phyloP scores from a whole-genome alignment of 345 rosid genomes.

The Lenwebbia sp. region DNA sequence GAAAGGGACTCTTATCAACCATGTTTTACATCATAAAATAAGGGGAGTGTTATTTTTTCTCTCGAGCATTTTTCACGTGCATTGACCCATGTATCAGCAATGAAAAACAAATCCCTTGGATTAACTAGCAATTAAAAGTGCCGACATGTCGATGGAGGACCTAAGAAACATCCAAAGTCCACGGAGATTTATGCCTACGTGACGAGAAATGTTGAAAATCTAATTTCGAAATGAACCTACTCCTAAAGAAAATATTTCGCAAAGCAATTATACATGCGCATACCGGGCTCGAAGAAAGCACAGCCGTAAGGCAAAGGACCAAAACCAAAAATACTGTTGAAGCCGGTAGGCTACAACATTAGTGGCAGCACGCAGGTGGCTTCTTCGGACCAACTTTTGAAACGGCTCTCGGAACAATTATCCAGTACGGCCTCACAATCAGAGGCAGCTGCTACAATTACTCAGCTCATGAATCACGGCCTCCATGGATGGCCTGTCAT shows the following conservation, averaged over 20 bases:
- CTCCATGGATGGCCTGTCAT: slow-evolving; percentile 67
- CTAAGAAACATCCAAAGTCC: not conserved
- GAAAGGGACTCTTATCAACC: not conserved
- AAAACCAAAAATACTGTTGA: not conserved
- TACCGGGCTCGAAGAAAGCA: not conserved
- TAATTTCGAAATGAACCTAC: not conserved
- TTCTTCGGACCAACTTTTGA: not conserved
- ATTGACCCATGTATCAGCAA: not conserved
- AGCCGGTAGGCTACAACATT: not conserved
- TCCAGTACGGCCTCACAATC: not conserved
- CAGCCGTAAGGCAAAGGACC: not conserved
- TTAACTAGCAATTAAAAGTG: not conserved
- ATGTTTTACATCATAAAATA: not conserved
- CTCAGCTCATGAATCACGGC: slow-evolving; percentile 57
- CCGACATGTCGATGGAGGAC: not conserved
- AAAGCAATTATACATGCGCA: not conserved
- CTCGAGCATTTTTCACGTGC: not conserved
- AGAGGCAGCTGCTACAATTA: slow-evolving; percentile 71
- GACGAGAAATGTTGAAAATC: too few relatives aligned
- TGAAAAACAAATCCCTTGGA: not conserved
- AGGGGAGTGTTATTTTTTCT: not conserved
- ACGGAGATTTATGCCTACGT: not conserved
- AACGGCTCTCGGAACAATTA: not conserved
- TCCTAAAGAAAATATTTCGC: not conserved
- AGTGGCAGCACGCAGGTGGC: not conserved